Evolutionary conservation across 768 basidiomycete genomes (phyloP).

Genomic region (Mycena polygramma): DNA sequence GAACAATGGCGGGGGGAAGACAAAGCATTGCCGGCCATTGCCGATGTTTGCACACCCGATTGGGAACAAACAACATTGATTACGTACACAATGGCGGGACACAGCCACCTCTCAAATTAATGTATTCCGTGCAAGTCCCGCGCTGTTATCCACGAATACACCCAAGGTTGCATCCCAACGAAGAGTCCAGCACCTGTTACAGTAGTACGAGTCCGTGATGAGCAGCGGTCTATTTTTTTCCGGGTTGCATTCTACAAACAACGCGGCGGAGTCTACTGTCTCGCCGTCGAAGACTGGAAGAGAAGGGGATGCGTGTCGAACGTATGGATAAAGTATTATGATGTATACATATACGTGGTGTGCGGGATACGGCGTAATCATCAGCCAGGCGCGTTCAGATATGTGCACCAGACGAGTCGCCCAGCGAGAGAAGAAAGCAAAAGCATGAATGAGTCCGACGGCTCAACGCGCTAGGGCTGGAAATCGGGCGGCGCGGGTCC

Average conservation of each 20-base stretch:
- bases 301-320: neutral
- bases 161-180: constrained; percentile 21
- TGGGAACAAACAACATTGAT: neutral
- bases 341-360: constrained; percentile 7
- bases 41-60: neutral
- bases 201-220: constrained; percentile 5
- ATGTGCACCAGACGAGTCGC: constrained; percentile 26
- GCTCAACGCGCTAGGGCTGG: constrained; percentile 2
- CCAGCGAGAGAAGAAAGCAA: neutral
- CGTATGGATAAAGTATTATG: constrained; percentile 16
- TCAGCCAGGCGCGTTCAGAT: constrained; percentile 7
- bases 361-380: constrained; percentile 23
- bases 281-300: neutral
- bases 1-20: neutral
- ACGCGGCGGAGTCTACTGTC: neutral
- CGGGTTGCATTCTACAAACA: neutral
- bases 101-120: neutral
- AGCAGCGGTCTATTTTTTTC: constrained; percentile 14
- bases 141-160: neutral
- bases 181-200: neutral
- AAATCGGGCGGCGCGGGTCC: constrained; percentile 24
- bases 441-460: neutral
- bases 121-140: no score
- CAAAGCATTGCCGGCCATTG: neutral
- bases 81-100: neutral